Evolutionary conservation across 2,329 filamentous ascomycete species (phyloP).

Genomic region (Cercospora sp.): DNA sequence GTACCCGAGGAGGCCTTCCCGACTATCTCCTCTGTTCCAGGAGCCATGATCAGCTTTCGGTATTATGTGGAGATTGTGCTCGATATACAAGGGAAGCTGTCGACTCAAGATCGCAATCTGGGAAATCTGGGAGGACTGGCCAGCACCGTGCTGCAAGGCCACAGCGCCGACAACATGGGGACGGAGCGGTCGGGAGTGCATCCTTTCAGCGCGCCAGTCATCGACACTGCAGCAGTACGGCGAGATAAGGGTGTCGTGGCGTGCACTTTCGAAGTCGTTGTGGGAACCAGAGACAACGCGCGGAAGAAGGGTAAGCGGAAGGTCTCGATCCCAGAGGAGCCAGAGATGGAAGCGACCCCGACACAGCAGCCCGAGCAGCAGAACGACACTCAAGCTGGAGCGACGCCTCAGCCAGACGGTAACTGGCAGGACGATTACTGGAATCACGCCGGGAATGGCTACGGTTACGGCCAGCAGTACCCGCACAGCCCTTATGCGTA

Average conservation of each 20-base stretch:
- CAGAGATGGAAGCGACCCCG: neutral
- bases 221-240: conserved; percentile 82
- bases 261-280: conserved; percentile 79
- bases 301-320: conserved; percentile 50
- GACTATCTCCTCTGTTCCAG: conserved; percentile 84
- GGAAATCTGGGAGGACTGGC: conserved; percentile 31
- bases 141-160: conserved; percentile 25
- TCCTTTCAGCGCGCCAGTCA: conserved; percentile 58
- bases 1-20: conserved; percentile 90
- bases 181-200: conserved; percentile 20
- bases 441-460: conserved; percentile 22
- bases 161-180: conserved; percentile 8
- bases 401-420: conserved; percentile 5
- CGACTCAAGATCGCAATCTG: conserved; percentile 63
- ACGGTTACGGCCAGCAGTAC: conserved; percentile 31
- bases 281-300: conserved; percentile 78
- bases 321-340: conserved; percentile 31
- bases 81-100: conserved; percentile 84
- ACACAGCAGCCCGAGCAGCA: conserved; percentile 2
- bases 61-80: conserved; percentile 93
- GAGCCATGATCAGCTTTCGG: conserved; percentile 91
- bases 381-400: conserved; percentile 15
- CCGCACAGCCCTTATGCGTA: conserved; percentile 13
- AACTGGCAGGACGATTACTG: conserved; percentile 13
- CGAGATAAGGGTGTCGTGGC: conserved; percentile 91